Percentiles rank a stretch among this genome's conserved stretches.
Conservation (phyloP, 352 stramenopile species). For the Globisporangium paroecandrum region DNA sequence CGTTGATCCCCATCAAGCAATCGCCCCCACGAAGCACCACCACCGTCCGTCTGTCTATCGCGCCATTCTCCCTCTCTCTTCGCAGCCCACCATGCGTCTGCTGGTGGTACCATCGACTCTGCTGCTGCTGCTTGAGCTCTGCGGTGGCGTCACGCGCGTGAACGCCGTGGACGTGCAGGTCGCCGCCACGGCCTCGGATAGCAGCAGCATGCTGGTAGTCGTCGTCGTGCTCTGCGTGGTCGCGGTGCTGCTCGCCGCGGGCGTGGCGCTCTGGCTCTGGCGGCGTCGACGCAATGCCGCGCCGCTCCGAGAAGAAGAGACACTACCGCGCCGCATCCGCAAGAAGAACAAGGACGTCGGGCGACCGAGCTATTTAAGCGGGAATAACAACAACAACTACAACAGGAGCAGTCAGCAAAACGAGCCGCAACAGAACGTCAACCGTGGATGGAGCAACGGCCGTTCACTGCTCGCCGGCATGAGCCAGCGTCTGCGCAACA, state of each 20-base stretch:
- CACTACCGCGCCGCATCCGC: conserved; percentile 18
- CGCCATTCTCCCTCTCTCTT: background rate
- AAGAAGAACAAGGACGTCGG: conserved; percentile 17
- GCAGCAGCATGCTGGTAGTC: conserved; percentile 16
- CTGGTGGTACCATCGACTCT: background rate
- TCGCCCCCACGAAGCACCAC: background rate
- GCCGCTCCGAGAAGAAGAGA: conserved; percentile 7
- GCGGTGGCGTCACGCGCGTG: background rate
- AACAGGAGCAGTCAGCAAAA: background rate
- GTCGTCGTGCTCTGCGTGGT: conserved; percentile 14
- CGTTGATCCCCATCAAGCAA: background rate
- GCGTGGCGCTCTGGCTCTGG: conserved; percentile 15
- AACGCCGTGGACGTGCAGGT: conserved; percentile 4
- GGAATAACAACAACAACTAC: background rate
- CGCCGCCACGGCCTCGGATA: background rate
- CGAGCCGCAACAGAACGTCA: background rate
- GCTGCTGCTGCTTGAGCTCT: background rate
- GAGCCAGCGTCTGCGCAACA: conserved; percentile 15
- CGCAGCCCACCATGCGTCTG: background rate
- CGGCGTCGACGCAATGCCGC: background rate
- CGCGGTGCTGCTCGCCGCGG: conserved; percentile 12
- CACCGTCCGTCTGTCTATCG: background rate
- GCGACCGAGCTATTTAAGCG: conserved; percentile 15
- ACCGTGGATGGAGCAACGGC: background rate
- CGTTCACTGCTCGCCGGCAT: conserved; percentile 3